Evolutionary conservation across 169 alveolate species (phyloP), one percentile per base, ranked within the genome.

Genomic region (Plasmodium relictum): DNA sequence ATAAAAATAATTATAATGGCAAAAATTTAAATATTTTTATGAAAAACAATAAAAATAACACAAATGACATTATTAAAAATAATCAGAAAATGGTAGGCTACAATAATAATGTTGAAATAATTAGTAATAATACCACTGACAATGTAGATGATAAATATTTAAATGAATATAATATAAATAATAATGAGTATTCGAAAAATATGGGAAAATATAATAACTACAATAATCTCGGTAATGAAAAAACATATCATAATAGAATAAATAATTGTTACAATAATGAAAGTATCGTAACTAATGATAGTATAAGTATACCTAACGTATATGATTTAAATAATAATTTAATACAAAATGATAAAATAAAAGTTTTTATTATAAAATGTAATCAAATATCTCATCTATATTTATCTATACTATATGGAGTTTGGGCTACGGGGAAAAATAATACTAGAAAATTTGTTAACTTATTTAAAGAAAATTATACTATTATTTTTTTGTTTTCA

Each of bases 371-470:
- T 76, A 92, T 95, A 26, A 95, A 95, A 88, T 72, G 96, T 73
- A 91, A 91, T 91, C 88, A 87, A 58, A 94, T 95, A 88, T 91
- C 88, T 59, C 93, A 95, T 88, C 73, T 95, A 16, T 90, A 88
- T 62, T 80, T 87, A 58, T 95, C 97, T 44, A 88, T 95, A 44
- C 76, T 91, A 70, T 88, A 78, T 61, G 97, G 97, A 26, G 92
- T 93, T 8, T 95, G 97, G 97, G 96, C 97, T 6, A 94, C 97
- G 1, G 94, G 96, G 39, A 74, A 74, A 39, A 45, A 80, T 70
- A 95, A 95, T 69, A 92, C 96, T 9, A 48, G 83, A 39, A 92
- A 88, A 66, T 88, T 94, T 62, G 45, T 37, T 6, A 68, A 66
- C 39, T 95, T 96, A 7, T 95, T 92, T 63, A 68, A 50, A 52